phyloP scores from a whole-genome alignment of 257 asterid genomes.

The Solanum chmielewskii region DNA sequence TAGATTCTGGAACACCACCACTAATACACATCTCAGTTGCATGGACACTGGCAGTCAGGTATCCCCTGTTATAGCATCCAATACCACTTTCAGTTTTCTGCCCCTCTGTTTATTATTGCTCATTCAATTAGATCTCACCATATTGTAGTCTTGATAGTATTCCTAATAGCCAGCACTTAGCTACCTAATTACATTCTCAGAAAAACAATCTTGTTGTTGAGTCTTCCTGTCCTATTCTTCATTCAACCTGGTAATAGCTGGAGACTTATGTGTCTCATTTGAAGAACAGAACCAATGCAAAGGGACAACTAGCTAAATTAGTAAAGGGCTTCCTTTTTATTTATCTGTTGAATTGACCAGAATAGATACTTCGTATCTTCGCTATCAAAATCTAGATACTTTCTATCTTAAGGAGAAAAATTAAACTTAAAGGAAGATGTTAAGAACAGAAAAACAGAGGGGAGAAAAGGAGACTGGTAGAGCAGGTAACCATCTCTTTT shows the following conservation, averaged over 20 bases:
- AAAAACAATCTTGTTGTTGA: not conserved
- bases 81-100: not conserved
- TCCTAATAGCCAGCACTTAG: not conserved
- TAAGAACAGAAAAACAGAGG: not conserved
- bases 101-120: not conserved
- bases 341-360: not conserved
- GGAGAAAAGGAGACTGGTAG: not conserved
- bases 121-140: not conserved
- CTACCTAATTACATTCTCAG: not conserved
- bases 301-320: not conserved
- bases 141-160: not conserved
- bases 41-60: conserved; percentile 99
- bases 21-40: conserved; percentile 69
- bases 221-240: not conserved
- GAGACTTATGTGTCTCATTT: not conserved
- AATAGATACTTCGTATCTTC: not conserved
- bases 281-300: not conserved
- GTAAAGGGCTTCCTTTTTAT: not conserved
- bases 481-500: not conserved
- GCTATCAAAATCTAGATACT: not conserved
- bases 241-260: not conserved
- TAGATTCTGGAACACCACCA: conserved; percentile 92
- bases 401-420: not conserved
- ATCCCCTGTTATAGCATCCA: not conserved
- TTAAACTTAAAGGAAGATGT: not conserved